These are phyloP conservation scores for Russula compacta DNA, from an alignment of 768 basidiomycete species.

Conservation along the genomic window DNA sequence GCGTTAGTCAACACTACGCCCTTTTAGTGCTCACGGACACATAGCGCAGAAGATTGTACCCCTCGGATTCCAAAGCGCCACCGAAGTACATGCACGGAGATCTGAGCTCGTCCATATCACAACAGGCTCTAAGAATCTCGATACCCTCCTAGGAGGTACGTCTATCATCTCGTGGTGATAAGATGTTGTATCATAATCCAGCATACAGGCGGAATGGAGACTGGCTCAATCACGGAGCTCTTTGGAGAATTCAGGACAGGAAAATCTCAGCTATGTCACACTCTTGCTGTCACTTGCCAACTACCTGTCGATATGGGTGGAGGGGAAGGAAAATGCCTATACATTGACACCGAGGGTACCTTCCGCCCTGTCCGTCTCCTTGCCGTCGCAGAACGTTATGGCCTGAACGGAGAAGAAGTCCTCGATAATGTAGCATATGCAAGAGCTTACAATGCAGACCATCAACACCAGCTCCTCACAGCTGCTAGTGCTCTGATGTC, in stretches of 20 bases:
- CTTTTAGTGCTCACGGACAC: not conserved
- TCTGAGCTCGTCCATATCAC: conserved; percentile 95
- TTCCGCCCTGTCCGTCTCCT: conserved; percentile 94
- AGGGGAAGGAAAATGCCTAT: conserved; percentile 97
- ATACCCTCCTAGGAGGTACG: conserved; percentile 87
- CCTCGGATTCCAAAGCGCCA: conserved; percentile 95
- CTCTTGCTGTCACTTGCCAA: conserved; percentile 96
- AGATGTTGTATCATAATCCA: not conserved
- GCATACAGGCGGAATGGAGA: conserved; percentile 82
- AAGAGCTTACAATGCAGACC: conserved; percentile 96
- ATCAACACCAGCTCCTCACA: conserved; percentile 83
- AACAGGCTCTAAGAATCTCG: conserved; percentile 92
- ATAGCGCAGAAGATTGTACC: conserved; percentile 93
- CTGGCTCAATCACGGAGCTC: conserved; percentile 94
- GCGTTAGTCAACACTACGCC: conserved; percentile 19
- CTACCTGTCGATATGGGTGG: conserved; percentile 96
- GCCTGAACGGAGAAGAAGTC: conserved; percentile 96
- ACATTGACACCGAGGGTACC: conserved; percentile 98
- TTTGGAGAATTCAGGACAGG: conserved; percentile 99
- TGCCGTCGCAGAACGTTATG: conserved; percentile 91
- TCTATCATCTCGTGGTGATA: not conserved
- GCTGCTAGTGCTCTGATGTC: conserved; percentile 98
- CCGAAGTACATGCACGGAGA: conserved; percentile 90
- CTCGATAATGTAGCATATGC: conserved; percentile 98
- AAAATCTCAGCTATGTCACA: conserved; percentile 97